Evolutionary conservation across 306 rosid species (phyloP).

Genomic region (Vigna unguiculata): DNA sequence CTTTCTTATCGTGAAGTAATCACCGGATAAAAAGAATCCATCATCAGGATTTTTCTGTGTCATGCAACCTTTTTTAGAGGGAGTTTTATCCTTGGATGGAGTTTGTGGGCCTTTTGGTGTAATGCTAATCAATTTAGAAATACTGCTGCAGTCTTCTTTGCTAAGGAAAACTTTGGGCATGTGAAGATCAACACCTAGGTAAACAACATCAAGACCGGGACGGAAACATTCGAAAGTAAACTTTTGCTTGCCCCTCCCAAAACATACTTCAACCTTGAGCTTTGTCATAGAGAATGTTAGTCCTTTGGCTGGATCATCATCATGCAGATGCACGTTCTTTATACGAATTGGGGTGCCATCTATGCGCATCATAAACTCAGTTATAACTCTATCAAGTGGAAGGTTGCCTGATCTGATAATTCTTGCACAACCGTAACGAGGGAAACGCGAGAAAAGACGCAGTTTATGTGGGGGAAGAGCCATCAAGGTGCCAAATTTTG

Average conservation of each 20-base stretch:
- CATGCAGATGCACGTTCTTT: constrained; percentile 79
- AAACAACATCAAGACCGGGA: constrained; percentile 76
- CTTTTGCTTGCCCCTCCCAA: constrained; percentile 80
- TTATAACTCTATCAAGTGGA: constrained; percentile 90
- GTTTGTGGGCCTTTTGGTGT: constrained; percentile 65
- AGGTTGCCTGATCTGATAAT: constrained; percentile 85
- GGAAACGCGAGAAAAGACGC: constrained; percentile 84
- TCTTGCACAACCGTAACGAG: constrained; percentile 91
- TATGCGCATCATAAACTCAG: constrained; percentile 87
- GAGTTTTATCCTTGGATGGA: constrained; percentile 61
- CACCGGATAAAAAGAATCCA: constrained; percentile 83
- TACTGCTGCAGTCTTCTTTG: constrained; percentile 61
- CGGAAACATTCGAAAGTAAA: constrained; percentile 85
- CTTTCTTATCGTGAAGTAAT: constrained; percentile 88
- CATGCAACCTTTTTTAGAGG: constrained; percentile 53
- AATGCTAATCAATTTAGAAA: constrained; percentile 72
- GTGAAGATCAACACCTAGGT: constrained; percentile 87
- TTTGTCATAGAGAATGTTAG: constrained; percentile 75
- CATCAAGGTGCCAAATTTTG: constrained; percentile 63
- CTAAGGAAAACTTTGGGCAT: constrained; percentile 66
- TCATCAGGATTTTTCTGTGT: constrained; percentile 74
- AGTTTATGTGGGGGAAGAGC: constrained; percentile 91
- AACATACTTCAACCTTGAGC: constrained; percentile 70
- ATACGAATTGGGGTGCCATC: constrained; percentile 79
- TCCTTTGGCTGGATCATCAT: constrained; percentile 95